These are phyloP conservation scores for Coix lacrymajobi DNA, from an alignment of 176 grass and related monocot species.

Conservation along the genomic window DNA sequence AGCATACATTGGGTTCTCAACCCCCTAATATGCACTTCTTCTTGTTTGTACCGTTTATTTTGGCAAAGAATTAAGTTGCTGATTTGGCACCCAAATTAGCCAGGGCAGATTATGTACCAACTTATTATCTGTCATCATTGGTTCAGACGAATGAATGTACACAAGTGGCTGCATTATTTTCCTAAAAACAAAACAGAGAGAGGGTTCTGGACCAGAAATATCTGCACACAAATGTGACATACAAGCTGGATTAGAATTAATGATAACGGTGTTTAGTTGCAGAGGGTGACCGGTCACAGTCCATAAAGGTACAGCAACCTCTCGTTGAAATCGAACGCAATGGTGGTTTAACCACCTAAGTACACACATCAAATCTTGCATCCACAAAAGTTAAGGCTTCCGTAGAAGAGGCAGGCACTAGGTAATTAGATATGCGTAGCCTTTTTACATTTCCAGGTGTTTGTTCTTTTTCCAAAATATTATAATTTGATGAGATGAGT, in stretches of 20 bases:
- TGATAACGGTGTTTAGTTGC: conserved; percentile 33
- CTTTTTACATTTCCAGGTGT: background rate
- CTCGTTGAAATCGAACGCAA: conserved; percentile 35
- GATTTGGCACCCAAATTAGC: background rate
- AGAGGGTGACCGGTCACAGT: conserved; percentile 43
- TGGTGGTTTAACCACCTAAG: conserved; percentile 45
- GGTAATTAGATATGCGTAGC: background rate
- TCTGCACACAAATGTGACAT: conserved; percentile 25
- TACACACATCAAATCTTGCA: conserved; percentile 20
- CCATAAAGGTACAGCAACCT: conserved; percentile 25
- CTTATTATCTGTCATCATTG: conserved; percentile 20
- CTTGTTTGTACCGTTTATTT: conserved; percentile 1
- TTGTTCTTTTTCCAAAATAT: background rate
- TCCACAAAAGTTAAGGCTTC: conserved; percentile 1
- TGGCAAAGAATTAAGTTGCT: background rate
- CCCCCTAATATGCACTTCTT: background rate
- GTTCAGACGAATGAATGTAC: conserved; percentile 13
- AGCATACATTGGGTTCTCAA: conserved; percentile 4
- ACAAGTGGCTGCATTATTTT: background rate
- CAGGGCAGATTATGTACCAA: background rate
- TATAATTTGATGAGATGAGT: too few relatives aligned
- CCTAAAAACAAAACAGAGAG: background rate
- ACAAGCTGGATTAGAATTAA: conserved; percentile 21
- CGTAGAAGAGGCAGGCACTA: background rate
- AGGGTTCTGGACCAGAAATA: conserved; percentile 26